Evolutionary conservation across 805 yeast genomes (phyloP).

Genomic region (Saccharomycopsis babjevae): DNA sequence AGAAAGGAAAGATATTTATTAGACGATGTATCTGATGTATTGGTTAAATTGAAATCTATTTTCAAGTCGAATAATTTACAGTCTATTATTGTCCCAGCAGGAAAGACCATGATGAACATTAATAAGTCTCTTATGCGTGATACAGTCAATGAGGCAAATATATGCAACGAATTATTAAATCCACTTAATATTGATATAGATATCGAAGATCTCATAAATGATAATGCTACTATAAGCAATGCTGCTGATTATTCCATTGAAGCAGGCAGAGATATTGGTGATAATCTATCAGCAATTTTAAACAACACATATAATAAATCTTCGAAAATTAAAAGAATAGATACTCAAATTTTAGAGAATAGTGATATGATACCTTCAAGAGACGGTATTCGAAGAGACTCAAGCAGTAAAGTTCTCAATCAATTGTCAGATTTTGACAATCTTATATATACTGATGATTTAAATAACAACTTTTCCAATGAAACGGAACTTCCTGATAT

Average conservation of each 20-base stretch:
- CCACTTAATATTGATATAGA: conserved; percentile 37
- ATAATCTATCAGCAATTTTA: not conserved
- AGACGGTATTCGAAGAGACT: not conserved
- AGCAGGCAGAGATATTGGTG: conserved; percentile 6
- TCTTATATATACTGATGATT: not conserved
- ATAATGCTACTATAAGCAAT: conserved; percentile 16
- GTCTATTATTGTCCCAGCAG: conserved; percentile 48
- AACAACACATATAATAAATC: not conserved
- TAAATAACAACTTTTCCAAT: not conserved
- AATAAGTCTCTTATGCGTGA: conserved; percentile 57
- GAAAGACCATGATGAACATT: conserved; percentile 50
- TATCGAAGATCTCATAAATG: conserved; percentile 24
- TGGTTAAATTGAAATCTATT: conserved; percentile 59
- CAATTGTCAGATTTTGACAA: not conserved
- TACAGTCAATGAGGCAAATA: conserved; percentile 55
- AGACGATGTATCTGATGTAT: conserved; percentile 74
- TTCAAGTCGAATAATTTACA: conserved; percentile 36
- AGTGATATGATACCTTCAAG: not conserved
- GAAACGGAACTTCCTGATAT: not conserved
- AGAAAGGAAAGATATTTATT: conserved; percentile 73
- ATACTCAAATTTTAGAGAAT: not conserved
- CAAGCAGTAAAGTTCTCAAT: too few relatives aligned
- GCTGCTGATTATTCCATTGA: conserved; percentile 9
- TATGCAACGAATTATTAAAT: conserved; percentile 46
- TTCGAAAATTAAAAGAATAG: not conserved